Conservation (phyloP, 805 yeast genomes). For the Teunomyces gatunensis region DNA sequence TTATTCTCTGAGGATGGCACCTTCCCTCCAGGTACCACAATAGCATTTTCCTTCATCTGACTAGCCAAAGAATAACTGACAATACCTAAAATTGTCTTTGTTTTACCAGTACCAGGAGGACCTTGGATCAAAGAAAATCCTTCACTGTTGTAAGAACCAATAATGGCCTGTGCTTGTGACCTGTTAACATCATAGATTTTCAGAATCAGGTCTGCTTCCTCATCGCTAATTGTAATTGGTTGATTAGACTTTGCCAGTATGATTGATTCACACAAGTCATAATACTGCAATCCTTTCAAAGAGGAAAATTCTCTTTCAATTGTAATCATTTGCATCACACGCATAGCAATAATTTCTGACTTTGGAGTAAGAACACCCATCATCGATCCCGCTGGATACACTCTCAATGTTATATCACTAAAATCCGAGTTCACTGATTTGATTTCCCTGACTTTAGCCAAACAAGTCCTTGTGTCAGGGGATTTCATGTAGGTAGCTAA, state of each 20-base stretch:
- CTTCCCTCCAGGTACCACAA: conserved; percentile 23
- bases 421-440: conserved; percentile 63
- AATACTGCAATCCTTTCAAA: conserved; percentile 74
- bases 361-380: conserved; percentile 60
- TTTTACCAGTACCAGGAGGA: conserved; percentile 96
- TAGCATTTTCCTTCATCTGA: conserved; percentile 14
- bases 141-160: conserved; percentile 58
- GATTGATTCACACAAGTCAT: conserved; percentile 69
- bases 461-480: conserved; percentile 49
- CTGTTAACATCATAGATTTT: conserved; percentile 61
- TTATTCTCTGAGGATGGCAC: conserved; percentile 5
- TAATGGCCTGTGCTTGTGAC: conserved; percentile 90
- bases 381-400: conserved; percentile 53
- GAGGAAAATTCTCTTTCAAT: conserved; percentile 91
- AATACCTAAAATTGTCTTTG: conserved; percentile 92
- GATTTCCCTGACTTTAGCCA: conserved; percentile 77
- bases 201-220: conserved; percentile 43
- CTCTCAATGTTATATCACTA: conserved; percentile 73
- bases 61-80: conserved; percentile 70
- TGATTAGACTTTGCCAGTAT: conserved; percentile 60
- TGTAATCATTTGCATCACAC: conserved; percentile 84
- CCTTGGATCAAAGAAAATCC: conserved; percentile 96
- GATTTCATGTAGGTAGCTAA: conserved; percentile 24
- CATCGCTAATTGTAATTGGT: conserved; percentile 33
- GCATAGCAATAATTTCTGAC: conserved; percentile 61